Base-by-base conservation (phyloP, 176 grass and related monocot species). In the Ensete glaucum region DNA sequence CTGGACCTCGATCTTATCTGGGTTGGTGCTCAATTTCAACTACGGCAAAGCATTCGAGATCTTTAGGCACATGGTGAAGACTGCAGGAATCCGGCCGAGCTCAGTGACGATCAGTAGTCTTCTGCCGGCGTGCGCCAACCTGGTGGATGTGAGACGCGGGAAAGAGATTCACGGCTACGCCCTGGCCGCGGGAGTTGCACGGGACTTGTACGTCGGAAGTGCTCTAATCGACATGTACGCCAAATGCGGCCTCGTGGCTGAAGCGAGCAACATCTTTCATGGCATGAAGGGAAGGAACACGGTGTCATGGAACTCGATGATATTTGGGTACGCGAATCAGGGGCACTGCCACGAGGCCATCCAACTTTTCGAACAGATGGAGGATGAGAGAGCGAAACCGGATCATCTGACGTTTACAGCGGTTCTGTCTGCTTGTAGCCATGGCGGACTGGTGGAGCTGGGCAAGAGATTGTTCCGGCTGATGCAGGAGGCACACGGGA, bases 301-400 rank as follows among this genome's bases (percentile, higher is more conserved):
- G 4, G 86, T 87, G 69, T 80, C 90, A 58, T 92, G 82, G 82
- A 92, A 92, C 68, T 82, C 90, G 26, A 92, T 92, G 86, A 87
- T 92, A 55, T 92, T 92, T 16, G 90, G 86, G 1, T 85, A 87
- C 55, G 86, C 82, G 1, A 89, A 89, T 72, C 86, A 85, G 1
- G 84, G 86, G 13, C 78, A 85, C 13, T 87, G 90, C 79, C 48
- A 58, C 15, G 82, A 92, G 64, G 86, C 86, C 15, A 67, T 92
- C 29, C 0, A 11, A 9, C 79, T 89, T 53, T 92, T 89, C 50
- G 1, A 87, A 72, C 20, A 29, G 64, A 92, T 92, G 84, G 20
- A 68, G 1, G 11, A 2, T 1, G 70, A 82, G 0, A 76, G 64
- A 52, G 59, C 54, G 2, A 57, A 29, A 56, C 82, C 77, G 0